Percentiles rank a stretch among this genome's conserved stretches.
Evolutionary conservation across 768 basidiomycete species (phyloP).

Genomic region (Pleurotus pulmonarius): DNA sequence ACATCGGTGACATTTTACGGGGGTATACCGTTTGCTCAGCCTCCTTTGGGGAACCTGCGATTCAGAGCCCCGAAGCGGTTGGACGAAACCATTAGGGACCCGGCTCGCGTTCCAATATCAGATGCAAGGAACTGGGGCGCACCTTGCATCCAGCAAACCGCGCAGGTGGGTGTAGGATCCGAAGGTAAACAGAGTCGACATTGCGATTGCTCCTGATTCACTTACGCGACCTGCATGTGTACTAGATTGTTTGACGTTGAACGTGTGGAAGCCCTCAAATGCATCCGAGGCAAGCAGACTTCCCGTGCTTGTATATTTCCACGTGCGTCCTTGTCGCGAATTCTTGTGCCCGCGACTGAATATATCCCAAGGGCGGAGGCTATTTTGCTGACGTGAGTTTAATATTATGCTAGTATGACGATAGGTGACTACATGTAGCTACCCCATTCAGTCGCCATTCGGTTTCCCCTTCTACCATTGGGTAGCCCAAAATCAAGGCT

Average conservation of each 20-base stretch:
- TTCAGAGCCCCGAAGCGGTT: slow-evolving; percentile 34
- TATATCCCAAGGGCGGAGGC: slow-evolving; percentile 33
- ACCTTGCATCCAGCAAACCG: slow-evolving; percentile 43
- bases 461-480: slow-evolving; percentile 46
- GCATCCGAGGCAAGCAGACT: slow-evolving; percentile 27
- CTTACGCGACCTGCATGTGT: not conserved
- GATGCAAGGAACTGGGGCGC: slow-evolving; percentile 44
- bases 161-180: slow-evolving; percentile 25
- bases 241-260: slow-evolving; percentile 40
- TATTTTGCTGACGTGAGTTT: slow-evolving; percentile 29
- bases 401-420: no score
- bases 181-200: not conserved
- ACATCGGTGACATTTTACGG: slow-evolving; percentile 40
- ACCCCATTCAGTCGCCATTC: slow-evolving; percentile 30
- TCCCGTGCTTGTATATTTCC: slow-evolving; percentile 40
- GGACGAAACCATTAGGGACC: slow-evolving; percentile 21
- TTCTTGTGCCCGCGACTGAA: not conserved
- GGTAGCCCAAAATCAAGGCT: slow-evolving; percentile 35
- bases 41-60: slow-evolving; percentile 35
- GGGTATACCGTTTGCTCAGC: slow-evolving; percentile 36
- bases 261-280: slow-evolving; percentile 40
- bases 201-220: not conserved
- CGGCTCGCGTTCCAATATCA: slow-evolving; percentile 17
- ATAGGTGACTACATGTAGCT: no score
- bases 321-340: slow-evolving; percentile 22